A percentile compares a stretch with the other conserved stretches of the same genome.
Conservation (phyloP, 495 filamentous ascomycete species). For the Penicillium daleae region DNA sequence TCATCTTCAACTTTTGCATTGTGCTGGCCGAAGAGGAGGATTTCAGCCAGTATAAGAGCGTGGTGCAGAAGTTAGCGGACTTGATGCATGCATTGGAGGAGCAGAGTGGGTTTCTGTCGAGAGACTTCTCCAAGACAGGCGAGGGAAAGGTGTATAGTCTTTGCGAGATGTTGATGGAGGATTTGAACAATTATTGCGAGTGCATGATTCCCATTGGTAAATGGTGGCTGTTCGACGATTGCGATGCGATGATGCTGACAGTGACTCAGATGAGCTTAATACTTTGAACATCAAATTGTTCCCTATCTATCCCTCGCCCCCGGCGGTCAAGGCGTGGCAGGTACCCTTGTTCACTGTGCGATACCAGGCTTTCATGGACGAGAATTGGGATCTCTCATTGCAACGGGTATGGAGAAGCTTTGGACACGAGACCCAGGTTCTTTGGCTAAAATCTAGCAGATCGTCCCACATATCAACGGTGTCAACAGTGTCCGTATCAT, state of each 20-base stretch:
- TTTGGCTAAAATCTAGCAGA: constrained; percentile 33
- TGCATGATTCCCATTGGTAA: constrained; percentile 94
- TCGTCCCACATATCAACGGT: constrained; percentile 86
- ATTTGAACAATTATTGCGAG: constrained; percentile 95
- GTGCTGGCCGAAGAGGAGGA: constrained; percentile 76
- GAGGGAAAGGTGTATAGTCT: constrained; percentile 75
- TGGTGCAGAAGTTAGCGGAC: constrained; percentile 81
- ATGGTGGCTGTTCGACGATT: constrained; percentile 22
- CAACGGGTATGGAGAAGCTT: constrained; percentile 54
- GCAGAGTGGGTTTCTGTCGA: constrained; percentile 72
- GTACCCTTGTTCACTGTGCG: constrained; percentile 89
- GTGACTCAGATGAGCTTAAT: constrained; percentile 75
- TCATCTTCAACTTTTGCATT: constrained; percentile 96
- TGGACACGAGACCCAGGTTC: not conserved
- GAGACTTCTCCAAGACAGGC: constrained; percentile 48
- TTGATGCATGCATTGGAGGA: constrained; percentile 88
- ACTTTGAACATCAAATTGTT: constrained; percentile 97
- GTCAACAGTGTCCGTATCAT: constrained; percentile 86
- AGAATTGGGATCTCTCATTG: constrained; percentile 90
- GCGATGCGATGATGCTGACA: constrained; percentile 22
- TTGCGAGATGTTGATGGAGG: constrained; percentile 89
- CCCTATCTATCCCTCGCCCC: constrained; percentile 76
- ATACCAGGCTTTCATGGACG: constrained; percentile 73
- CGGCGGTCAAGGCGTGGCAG: constrained; percentile 79
- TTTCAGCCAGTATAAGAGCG: constrained; percentile 72